Conservation (phyloP, 2,329 filamentous ascomycete species). For the Penicillium sclerotigenum region DNA sequence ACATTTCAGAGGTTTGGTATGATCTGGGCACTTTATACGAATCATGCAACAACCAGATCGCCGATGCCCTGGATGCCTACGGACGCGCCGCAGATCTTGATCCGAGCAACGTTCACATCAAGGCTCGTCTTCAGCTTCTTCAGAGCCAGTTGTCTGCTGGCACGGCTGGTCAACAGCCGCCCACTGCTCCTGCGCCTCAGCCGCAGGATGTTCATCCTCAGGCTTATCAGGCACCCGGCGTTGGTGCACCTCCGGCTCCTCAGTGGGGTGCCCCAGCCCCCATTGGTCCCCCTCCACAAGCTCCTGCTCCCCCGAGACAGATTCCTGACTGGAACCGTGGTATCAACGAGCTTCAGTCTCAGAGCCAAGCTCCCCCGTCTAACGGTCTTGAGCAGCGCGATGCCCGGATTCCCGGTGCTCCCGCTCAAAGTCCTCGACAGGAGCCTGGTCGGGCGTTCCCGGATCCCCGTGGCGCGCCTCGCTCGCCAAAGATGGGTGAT, state of each 20-base stretch:
- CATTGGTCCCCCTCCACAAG: conserved; percentile 49
- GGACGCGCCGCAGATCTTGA: conserved; percentile 92
- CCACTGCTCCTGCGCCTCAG: conserved; percentile 65
- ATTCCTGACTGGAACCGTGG: conserved; percentile 62
- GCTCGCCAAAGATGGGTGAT: conserved; percentile 59
- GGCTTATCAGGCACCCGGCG: conserved; percentile 79
- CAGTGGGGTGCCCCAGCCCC: conserved; percentile 79
- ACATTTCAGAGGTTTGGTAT: conserved; percentile 99
- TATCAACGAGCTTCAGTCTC: conserved; percentile 72
- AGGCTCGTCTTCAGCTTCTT: conserved; percentile 84
- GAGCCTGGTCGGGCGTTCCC: conserved; percentile 68
- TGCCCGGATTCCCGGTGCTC: conserved; percentile 63
- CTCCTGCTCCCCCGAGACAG: conserved; percentile 63
- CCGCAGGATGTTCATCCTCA: conserved; percentile 96
- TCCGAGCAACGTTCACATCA: conserved; percentile 90
- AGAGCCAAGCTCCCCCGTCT: conserved; percentile 52
- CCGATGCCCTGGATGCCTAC: conserved; percentile 92
- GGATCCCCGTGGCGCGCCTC: conserved; percentile 58
- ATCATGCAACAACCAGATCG: conserved; percentile 98
- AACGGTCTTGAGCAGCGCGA: conserved; percentile 83
- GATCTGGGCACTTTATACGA: conserved; percentile 97
- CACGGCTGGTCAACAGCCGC: conserved; percentile 62
- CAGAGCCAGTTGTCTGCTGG: conserved; percentile 70
- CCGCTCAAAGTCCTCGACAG: conserved; percentile 73
- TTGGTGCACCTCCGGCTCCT: conserved; percentile 78